These are phyloP conservation scores for Verticillium zaregamsianum DNA, from an alignment of 2,329 filamentous ascomycete genomes.

Conservation along the genomic window DNA sequence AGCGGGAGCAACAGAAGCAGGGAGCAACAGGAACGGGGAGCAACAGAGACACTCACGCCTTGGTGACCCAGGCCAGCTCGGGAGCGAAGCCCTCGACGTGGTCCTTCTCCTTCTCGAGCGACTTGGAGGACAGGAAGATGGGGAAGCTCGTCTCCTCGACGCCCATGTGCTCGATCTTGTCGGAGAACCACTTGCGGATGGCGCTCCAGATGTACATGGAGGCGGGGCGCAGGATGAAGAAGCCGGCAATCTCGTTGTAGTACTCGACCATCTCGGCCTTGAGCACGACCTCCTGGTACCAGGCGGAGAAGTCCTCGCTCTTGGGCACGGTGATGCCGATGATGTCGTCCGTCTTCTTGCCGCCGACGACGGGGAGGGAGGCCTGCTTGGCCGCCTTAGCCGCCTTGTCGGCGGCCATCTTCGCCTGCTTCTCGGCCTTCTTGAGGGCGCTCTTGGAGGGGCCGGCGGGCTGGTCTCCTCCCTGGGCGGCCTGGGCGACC, in stretches of 20 bases:
- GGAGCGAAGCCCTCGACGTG: constrained; percentile 99
- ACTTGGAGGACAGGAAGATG: constrained; percentile 90
- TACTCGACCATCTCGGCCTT: constrained; percentile 98
- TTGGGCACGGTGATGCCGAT: constrained; percentile 89
- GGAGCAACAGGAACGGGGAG: not conserved
- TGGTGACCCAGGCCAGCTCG: constrained; percentile 84
- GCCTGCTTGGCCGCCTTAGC: constrained; percentile 57
- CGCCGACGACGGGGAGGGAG: constrained; percentile 45
- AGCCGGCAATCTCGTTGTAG: constrained; percentile 90
- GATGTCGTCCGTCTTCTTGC: constrained; percentile 60
- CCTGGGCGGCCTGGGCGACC: constrained; percentile 17
- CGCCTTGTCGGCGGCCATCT: constrained; percentile 57
- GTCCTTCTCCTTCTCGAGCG: constrained; percentile 83
- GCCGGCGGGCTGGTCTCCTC: constrained; percentile 19
- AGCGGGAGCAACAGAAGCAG: not conserved
- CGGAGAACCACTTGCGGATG: constrained; percentile 64
- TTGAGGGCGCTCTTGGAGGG: constrained; percentile 61
- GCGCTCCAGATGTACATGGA: constrained; percentile 65
- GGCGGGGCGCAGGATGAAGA: constrained; percentile 81
- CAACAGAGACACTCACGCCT: constrained; percentile 52
- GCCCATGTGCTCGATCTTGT: constrained; percentile 81
- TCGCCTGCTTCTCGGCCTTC: constrained; percentile 62
- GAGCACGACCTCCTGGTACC: constrained; percentile 96
- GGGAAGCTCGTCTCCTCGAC: constrained; percentile 97
- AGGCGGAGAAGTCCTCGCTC: constrained; percentile 81